These are phyloP conservation scores for Excoecaria agallocha DNA, from an alignment of 345 rosid genomes.

Conservation along the genomic window DNA sequence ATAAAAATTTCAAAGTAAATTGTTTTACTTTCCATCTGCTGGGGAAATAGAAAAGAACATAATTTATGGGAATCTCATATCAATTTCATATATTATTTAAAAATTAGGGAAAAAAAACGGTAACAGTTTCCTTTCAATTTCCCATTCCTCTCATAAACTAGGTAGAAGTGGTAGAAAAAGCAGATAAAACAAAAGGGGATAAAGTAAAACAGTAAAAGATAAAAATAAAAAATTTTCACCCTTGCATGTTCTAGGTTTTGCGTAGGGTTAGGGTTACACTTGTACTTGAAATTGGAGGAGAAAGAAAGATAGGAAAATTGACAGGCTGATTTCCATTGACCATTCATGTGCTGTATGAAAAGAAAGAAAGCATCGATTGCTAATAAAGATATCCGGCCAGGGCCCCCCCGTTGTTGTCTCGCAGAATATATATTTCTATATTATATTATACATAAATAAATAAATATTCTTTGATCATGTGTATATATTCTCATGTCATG, in stretches of 20 bases:
- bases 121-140: no score
- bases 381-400: background rate
- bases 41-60: no score
- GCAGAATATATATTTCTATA: no score
- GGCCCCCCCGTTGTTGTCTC: background rate
- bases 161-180: no score
- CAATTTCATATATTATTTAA: no score
- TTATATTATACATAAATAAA: background rate
- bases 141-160: no score
- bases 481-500: slow-evolving; percentile 7
- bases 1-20: no score
- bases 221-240: background rate
- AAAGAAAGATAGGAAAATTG: background rate
- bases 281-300: background rate
- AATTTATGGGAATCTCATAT: no score
- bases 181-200: background rate
- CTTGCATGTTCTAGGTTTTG: background rate
- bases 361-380: background rate
- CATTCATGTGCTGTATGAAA: slow-evolving; percentile 12
- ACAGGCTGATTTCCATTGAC: slow-evolving; percentile 5
- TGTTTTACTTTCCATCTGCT: no score
- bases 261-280: background rate
- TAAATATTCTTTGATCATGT: background rate
- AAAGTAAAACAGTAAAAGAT: background rate
- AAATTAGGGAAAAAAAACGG: no score